These are phyloP conservation scores for Cordyceps tenuipes DNA, from an alignment of 2,329 filamentous ascomycete species.

Conservation along the genomic window DNA sequence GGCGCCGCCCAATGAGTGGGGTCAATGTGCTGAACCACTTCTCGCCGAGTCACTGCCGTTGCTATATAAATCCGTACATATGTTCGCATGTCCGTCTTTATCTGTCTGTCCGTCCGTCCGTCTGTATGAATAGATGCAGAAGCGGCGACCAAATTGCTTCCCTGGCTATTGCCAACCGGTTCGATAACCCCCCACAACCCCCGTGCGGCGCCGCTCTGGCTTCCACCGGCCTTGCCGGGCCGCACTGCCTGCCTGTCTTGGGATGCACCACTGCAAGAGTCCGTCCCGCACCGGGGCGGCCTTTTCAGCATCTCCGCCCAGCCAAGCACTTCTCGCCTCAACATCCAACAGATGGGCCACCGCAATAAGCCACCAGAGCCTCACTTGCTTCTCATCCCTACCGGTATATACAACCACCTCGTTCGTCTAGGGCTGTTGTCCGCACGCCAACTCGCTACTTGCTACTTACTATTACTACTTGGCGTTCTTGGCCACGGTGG, in stretches of 20 bases:
- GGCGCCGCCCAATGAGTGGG: neutral
- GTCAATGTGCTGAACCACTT: neutral
- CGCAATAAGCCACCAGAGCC: too few relatives aligned
- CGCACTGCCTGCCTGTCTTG: neutral
- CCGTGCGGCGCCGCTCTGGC: too few relatives aligned
- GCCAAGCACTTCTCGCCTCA: neutral
- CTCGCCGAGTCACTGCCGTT: slow-evolving; percentile 3
- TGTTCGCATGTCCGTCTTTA: neutral
- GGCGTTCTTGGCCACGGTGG: neutral
- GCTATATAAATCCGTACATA: neutral
- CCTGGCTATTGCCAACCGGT: too few relatives aligned
- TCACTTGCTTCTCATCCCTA: too few relatives aligned
- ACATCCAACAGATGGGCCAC: neutral
- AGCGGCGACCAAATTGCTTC: too few relatives aligned
- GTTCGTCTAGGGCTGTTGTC: slow-evolving; percentile 1
- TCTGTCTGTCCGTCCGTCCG: neutral
- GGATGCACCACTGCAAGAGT: neutral
- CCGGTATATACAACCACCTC: neutral
- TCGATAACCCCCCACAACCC: too few relatives aligned
- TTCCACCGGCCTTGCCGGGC: neutral
- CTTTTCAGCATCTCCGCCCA: neutral
- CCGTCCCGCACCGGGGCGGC: neutral
- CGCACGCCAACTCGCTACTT: neutral
- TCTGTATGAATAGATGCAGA: neutral
- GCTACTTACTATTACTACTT: too few relatives aligned